Base-by-base conservation (phyloP, 306 rosid species). In the Crotalaria pallida region DNA sequence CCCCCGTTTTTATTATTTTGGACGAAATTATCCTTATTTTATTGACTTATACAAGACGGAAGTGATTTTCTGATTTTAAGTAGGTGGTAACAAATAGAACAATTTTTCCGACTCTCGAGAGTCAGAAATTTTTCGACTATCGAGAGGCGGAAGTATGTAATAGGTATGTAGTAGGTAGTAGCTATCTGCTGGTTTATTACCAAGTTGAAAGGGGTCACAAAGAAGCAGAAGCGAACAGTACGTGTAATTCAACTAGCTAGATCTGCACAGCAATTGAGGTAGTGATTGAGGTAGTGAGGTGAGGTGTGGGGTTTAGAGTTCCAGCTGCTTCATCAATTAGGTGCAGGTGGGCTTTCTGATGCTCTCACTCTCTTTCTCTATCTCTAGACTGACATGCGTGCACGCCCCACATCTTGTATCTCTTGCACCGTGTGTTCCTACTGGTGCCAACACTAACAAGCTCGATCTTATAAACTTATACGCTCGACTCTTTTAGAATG, bases 381-480 rank as follows among this genome's bases (percentile, higher is more conserved):
- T n/a, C n/a, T n/a, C 16, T 33, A 5, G 10, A 15, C 78, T 79
- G 71, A 50, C 76, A 73, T 43, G 72, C 76, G 48, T 65, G 74
- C 78, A 49, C 57, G 64, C 82, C 29, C 41, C 26, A 24, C 34
- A 10, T 59, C 13, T 22, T 53, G 3, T 48, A 31, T 11, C 23
- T 34, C 26, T 33, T 60, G 4, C 36, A 64, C 24, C 10, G 53
- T 3, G 34, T 6, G 36, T 31, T 5, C n/a, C n/a, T 27, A 5
- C 29, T 48, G 40, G 13, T 10, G 1, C 24, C 23, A 58, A 44
- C 17, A n/a, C 7, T 44, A 38, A 38, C 44, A n/a, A n/a, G n/a
- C n/a, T n/a, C n/a, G n/a, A n/a, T n/a, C n/a, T n/a, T n/a, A n/a
- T n/a, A n/a, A n/a, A n/a, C n/a, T n/a, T n/a, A n/a, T n/a, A n/a